These are phyloP conservation scores for Zygnema cylindricum DNA, from an alignment of 139 green algal species.

Conservation along the genomic window DNA sequence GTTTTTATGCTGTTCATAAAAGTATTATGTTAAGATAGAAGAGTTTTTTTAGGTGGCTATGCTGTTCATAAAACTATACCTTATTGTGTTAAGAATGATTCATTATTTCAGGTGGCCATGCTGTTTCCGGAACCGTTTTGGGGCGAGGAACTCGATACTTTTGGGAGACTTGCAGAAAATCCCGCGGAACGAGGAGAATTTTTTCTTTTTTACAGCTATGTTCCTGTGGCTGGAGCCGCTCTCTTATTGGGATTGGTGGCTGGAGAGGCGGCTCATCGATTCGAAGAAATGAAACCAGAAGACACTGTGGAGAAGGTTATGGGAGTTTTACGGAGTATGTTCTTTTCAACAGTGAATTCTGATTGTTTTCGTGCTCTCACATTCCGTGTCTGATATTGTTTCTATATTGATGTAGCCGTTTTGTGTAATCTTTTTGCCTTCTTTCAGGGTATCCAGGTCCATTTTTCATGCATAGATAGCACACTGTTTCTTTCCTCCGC, in stretches of 20 bases:
- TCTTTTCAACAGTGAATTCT: background rate
- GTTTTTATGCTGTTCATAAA: background rate
- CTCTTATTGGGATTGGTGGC: constrained; percentile 87
- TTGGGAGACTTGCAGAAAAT: constrained; percentile 75
- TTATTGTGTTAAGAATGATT: background rate
- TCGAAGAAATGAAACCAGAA: constrained; percentile 68
- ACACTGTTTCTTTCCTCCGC: constrained; percentile 10
- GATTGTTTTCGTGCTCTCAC: no score
- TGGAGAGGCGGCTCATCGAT: constrained; percentile 70
- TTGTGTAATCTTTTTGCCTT: background rate
- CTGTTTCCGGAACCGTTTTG: constrained; percentile 93
- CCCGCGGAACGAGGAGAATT: constrained; percentile 73
- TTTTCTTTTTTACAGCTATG: constrained; percentile 90
- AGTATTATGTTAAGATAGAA: background rate
- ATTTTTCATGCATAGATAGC: background rate
- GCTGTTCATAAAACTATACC: background rate
- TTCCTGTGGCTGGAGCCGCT: constrained; percentile 61
- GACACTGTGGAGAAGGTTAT: constrained; percentile 76
- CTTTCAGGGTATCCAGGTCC: background rate
- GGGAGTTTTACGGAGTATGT: constrained; percentile 71
- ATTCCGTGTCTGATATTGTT: no score
- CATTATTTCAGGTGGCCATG: constrained; percentile 78
- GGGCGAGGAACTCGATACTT: constrained; percentile 82
- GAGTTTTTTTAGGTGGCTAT: background rate
- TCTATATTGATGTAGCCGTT: background rate